Evolutionary conservation across 164 flowering plant species (phyloP).

Genomic region (Vitis cinerea): DNA sequence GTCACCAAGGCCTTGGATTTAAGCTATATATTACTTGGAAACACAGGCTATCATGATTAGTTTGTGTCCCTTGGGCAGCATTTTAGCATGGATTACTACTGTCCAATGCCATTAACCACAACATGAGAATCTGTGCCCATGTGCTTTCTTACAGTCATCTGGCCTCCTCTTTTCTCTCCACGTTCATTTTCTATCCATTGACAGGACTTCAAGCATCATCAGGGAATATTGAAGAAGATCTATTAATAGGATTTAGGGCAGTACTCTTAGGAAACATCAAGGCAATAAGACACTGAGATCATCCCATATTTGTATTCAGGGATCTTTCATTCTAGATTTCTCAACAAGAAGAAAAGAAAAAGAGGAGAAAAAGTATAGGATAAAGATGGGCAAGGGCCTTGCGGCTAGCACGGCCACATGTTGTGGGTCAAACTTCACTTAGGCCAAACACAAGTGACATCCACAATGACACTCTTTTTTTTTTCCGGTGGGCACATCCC

Average conservation of each 20-base stretch:
- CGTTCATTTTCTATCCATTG: background rate
- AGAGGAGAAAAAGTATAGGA: constrained; percentile 1
- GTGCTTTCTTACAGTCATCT: constrained; percentile 16
- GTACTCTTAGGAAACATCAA: no score
- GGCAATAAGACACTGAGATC: no score
- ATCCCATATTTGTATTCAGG: constrained; percentile 8
- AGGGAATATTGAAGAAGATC: no score
- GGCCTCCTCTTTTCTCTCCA: background rate
- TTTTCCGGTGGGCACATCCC: constrained; percentile 11
- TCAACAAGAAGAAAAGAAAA: background rate
- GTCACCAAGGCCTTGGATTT: background rate
- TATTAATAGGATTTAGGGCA: no score
- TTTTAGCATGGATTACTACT: background rate
- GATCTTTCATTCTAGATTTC: background rate
- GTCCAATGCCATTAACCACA: background rate
- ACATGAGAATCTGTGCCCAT: constrained; percentile 15
- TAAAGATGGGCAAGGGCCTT: constrained; percentile 1
- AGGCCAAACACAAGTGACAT: constrained; percentile 22
- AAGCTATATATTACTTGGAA: background rate
- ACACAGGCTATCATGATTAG: constrained; percentile 9
- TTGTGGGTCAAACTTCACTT: constrained; percentile 11
- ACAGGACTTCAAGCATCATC: no score
- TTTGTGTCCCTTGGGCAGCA: constrained; percentile 1
- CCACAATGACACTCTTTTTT: constrained; percentile 1
- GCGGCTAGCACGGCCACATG: constrained; percentile 18